Base-by-base conservation (phyloP, 805 yeast genomes). In the Pichia pseudocactophila region DNA sequence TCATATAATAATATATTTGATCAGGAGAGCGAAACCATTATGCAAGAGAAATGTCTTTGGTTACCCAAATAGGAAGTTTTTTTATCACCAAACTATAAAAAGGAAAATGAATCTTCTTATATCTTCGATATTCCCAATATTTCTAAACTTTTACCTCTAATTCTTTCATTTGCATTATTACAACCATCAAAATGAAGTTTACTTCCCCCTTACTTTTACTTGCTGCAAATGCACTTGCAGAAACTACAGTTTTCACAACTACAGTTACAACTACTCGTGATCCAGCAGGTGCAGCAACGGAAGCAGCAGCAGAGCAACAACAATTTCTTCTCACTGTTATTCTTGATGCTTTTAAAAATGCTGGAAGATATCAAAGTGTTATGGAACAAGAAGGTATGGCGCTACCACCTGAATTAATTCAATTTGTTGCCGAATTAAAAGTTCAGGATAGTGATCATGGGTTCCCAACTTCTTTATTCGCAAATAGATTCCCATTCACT, bases 241-340 rank as follows among this genome's bases (percentile, higher is more conserved):
- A 28, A 28, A 28, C 31, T 7, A 28, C 31, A 28, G 31, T 28
- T 7, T 28, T 28, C 31, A 35, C 35, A 18, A 25, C 35, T 11
- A 33, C 47, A 3, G 33, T 44, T 11, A 50, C 58, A 11, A 55
- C 61, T 4, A 53, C 56, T 2, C 46, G 56, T 4, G 48, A 54
- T 17, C 30, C 54, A 7, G 43, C 44, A 4, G 52, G 54, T 33
- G 64, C 64, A 43, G 47, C 54, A 11, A 37, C 46, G 2, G 43
- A 53, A 12, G 72, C 71, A 3, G 57, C 66, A 3, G 45, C 48
- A 15, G 52, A 55, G 7, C 67, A 66, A 46, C 41, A 56, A 19
- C 40, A 55, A 0, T 56, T 65, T 34, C 50, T 66, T 30, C 46
- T 57, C 6, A 59, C 47, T 2, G 62, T 66, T 33, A 31, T 68